These are phyloP conservation scores for Whalleya microplaca DNA, from an alignment of 2,329 filamentous ascomycete species.

Conservation along the genomic window DNA sequence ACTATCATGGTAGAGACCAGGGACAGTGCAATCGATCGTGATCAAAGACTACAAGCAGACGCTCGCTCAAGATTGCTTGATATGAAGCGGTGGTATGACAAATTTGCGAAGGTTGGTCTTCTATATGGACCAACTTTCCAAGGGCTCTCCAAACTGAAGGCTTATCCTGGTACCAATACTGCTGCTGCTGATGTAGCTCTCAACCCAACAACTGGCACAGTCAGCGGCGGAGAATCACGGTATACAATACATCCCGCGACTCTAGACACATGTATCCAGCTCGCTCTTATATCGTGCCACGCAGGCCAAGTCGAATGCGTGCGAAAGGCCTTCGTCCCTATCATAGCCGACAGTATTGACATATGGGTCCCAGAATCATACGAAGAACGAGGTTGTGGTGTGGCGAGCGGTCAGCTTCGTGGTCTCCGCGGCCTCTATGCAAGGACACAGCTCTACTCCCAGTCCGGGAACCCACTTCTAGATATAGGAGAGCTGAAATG, in stretches of 20 bases:
- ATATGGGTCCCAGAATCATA: constrained; percentile 4
- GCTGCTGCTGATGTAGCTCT: constrained; percentile 6
- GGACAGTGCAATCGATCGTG: neutral
- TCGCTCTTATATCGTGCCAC: constrained; percentile 9
- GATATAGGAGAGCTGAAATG: constrained; percentile 19
- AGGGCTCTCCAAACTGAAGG: constrained; percentile 3
- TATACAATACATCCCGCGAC: constrained; percentile 14
- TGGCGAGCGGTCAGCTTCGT: constrained; percentile 5
- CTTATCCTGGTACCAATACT: constrained; percentile 1
- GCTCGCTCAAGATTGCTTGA: constrained; percentile 9
- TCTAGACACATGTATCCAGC: constrained; percentile 10
- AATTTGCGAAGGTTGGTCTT: constrained; percentile 3
- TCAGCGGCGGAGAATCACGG: constrained; percentile 3
- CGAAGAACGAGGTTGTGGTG: neutral
- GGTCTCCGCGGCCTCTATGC: constrained; percentile 11
- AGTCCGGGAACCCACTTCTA: constrained; percentile 7
- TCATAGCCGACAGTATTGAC: constrained; percentile 1
- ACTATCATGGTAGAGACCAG: neutral
- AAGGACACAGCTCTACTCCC: constrained; percentile 2
- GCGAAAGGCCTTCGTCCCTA: constrained; percentile 11
- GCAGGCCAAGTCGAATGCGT: constrained; percentile 11
- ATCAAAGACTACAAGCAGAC: neutral
- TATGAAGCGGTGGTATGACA: constrained; percentile 9
- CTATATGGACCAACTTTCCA: constrained; percentile 12
- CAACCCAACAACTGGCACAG: neutral